Percentiles rank a stretch among this genome's conserved stretches.
Evolutionary conservation across 192 early-diverging fungal species (phyloP).

Genomic region (Gonapodya sp.): DNA sequence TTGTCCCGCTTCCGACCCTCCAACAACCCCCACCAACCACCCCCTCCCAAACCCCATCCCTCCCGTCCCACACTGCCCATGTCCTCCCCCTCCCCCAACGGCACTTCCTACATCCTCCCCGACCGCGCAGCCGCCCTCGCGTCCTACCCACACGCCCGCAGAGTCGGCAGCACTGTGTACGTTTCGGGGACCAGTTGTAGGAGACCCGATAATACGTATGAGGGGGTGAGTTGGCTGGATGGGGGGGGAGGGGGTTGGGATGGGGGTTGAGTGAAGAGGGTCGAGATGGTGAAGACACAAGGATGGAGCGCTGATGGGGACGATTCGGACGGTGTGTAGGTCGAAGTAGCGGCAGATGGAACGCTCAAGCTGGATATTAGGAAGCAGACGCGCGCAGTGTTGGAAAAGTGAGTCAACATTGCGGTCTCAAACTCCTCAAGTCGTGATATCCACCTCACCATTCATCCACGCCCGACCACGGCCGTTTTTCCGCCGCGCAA

Average conservation of each 20-base stretch:
- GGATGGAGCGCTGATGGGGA: neutral
- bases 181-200: slow-evolving; percentile 52
- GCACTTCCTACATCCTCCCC: slow-evolving; percentile 33
- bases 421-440: neutral
- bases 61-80: too few species aligned
- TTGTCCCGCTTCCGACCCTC: too few species aligned
- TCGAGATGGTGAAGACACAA: too few species aligned
- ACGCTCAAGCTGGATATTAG: slow-evolving; percentile 45
- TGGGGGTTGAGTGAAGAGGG: too few species aligned
- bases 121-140: slow-evolving; percentile 46
- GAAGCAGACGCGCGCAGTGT: slow-evolving; percentile 51
- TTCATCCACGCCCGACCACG: too few species aligned
- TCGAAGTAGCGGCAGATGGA: slow-evolving; percentile 39
- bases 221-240: slow-evolving; percentile 18
- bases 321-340: slow-evolving; percentile 8
- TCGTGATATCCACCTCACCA: too few species aligned
- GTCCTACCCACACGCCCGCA: slow-evolving; percentile 56
- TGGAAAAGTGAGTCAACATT: slow-evolving; percentile 40
- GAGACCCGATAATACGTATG: slow-evolving; percentile 47
- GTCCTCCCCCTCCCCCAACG: slow-evolving; percentile 27
- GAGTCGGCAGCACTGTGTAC: slow-evolving; percentile 42
- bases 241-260: too few species aligned
- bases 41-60: too few species aligned
- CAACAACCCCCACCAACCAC: too few species aligned
- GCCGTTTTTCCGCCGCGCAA: too few species aligned